Conservation (phyloP, 352 stramenopile species). For the Phytophthora crassamura region DNA sequence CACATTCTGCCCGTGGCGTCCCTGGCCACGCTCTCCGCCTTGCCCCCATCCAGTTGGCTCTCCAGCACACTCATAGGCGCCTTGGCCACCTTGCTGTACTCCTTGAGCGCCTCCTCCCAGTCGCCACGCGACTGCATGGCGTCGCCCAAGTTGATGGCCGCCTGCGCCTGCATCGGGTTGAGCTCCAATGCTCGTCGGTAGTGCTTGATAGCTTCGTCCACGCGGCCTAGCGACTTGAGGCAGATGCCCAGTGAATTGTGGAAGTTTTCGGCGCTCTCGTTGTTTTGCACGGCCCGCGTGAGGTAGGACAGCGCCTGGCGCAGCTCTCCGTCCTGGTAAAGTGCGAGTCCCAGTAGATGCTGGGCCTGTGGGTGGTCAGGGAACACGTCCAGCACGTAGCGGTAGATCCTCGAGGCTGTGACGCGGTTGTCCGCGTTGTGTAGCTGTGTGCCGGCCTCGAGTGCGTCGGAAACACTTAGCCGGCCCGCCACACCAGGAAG, state of each 20-base stretch:
- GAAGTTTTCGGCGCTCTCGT: constrained; percentile 55
- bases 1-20: constrained; percentile 55
- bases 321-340: constrained; percentile 51
- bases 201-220: constrained; percentile 55
- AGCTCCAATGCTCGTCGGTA: constrained; percentile 63
- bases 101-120: constrained; percentile 63
- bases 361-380: constrained; percentile 52
- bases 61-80: constrained; percentile 20
- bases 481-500: constrained; percentile 26
- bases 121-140: constrained; percentile 50
- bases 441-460: constrained; percentile 48
- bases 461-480: constrained; percentile 53
- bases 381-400: constrained; percentile 56
- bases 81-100: constrained; percentile 56
- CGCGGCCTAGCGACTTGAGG: constrained; percentile 44
- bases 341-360: constrained; percentile 56
- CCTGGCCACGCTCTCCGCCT: constrained; percentile 40
- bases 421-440: constrained; percentile 42
- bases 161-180: constrained; percentile 46
- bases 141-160: constrained; percentile 61
- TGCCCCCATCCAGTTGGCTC: constrained; percentile 18
- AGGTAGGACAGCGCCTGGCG: constrained; percentile 44
- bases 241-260: constrained; percentile 66
- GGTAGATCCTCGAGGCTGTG: constrained; percentile 54
- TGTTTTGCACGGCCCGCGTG: constrained; percentile 45